Evolutionary conservation across 2,329 filamentous ascomycete genomes (phyloP), one percentile per base, ranked within the genome.

Genomic region (Pyrenophora graminea): DNA sequence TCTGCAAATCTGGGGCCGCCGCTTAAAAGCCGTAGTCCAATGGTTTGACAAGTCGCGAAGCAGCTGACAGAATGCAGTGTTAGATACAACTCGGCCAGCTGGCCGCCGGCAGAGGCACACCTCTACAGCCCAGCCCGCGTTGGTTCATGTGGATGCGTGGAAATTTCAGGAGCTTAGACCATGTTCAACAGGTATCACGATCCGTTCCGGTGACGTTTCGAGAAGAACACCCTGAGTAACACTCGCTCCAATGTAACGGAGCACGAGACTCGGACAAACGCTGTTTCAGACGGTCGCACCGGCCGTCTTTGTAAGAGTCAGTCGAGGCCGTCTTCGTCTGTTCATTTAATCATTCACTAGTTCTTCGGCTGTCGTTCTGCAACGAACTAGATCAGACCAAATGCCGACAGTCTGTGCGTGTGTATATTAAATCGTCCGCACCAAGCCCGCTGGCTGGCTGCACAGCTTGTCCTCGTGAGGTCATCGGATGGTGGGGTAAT

Each of bases 21-120:
- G 59, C 55, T 60, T 67, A 60, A 61, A 57, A 34, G 49, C 39
- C 36, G n/a, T 41, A 38, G 40, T 45, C 58, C 56, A 64, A 63
- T 62, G 31, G 43, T 9, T 25, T 38, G 25, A 37, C 45, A 12
- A 19, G 15, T 25, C 13, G 25, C 45, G 52, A 48, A 44, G 46
- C 46, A 47, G 23, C 51, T 41, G 39, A 39, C 42, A 41, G 17
- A 27, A 48, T 18, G 12, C 12, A 37, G 18, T 40, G 34, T 27
- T 27, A 18, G 37, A 32, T 48, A 15, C 15, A 15, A 15, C 15
- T 30, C 31, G 19, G 19, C 12, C 8, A 51, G n/a, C 38, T 19
- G 10, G 21, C 23, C 33, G 30, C 27, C 19, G 23, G n/a, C 19
- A 17, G 42, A 15, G 17, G 46, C 39, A 25, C 37, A 33, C 10